These are phyloP conservation scores for Penicillium sp. DNA, from an alignment of 2,329 filamentous ascomycete species.

Conservation along the genomic window DNA sequence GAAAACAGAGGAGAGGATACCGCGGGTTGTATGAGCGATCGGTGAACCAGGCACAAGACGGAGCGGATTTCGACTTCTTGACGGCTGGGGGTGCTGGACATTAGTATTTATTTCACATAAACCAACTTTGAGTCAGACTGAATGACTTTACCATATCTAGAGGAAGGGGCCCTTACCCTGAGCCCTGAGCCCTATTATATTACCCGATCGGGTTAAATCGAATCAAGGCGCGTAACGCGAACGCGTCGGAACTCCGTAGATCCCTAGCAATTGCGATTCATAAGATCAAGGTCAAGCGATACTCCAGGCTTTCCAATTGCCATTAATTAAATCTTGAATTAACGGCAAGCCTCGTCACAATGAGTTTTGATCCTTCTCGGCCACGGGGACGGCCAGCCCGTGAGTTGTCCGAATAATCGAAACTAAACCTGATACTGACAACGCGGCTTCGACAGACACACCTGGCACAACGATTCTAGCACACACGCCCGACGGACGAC, in stretches of 20 bases:
- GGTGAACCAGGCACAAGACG: slow-evolving; percentile 44
- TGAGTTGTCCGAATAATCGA: slow-evolving; percentile 32
- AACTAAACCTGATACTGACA: slow-evolving; percentile 5
- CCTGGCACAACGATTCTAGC: slow-evolving; percentile 80
- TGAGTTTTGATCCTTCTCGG: slow-evolving; percentile 38
- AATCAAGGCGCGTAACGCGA: slow-evolving; percentile 25
- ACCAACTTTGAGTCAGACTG: not conserved
- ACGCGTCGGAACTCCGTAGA: slow-evolving; percentile 23
- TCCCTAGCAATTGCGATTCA: slow-evolving; percentile 10
- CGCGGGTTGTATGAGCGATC: slow-evolving; percentile 41
- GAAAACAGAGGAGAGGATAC: slow-evolving; percentile 36
- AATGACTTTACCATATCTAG: not conserved
- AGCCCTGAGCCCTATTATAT: slow-evolving; percentile 33
- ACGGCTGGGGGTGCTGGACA: slow-evolving; percentile 24
- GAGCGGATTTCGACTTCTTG: slow-evolving; percentile 42
- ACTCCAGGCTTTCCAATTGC: slow-evolving; percentile 11
- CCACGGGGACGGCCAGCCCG: slow-evolving; percentile 47
- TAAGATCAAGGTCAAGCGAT: slow-evolving; percentile 9
- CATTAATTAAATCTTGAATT: slow-evolving; percentile 2
- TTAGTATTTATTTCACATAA: not conserved
- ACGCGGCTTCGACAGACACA: slow-evolving; percentile 55
- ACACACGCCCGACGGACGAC: slow-evolving; percentile 84
- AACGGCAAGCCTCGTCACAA: slow-evolving; percentile 14
- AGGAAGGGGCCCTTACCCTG: slow-evolving; percentile 23
- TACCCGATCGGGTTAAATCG: slow-evolving; percentile 28